These are phyloP conservation scores for Chaetomium sp. DNA, from an alignment of 2,329 filamentous ascomycete species.

Conservation along the genomic window DNA sequence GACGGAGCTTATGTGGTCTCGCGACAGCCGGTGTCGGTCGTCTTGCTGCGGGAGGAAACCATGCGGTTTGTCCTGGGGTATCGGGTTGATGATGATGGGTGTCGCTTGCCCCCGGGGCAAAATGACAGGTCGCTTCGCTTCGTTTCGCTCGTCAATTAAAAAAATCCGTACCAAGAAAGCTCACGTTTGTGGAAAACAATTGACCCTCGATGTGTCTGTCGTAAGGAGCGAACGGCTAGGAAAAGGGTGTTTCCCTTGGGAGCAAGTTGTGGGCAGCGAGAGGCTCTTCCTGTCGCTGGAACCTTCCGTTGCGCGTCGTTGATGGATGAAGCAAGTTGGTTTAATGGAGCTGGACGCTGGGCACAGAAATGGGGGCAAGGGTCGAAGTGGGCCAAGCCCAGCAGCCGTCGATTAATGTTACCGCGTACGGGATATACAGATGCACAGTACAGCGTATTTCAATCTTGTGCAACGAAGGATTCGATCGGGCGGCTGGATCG, in stretches of 20 bases:
- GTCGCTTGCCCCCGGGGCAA: background rate
- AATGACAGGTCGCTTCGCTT: slow-evolving; percentile 5
- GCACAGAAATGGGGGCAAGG: background rate
- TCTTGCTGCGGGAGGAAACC: slow-evolving; percentile 2
- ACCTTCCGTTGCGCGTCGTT: background rate
- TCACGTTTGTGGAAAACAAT: background rate
- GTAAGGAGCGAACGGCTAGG: slow-evolving; percentile 1
- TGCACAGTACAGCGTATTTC: too few species aligned
- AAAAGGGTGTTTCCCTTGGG: background rate
- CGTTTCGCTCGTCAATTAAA: slow-evolving; percentile 6
- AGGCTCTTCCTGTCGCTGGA: background rate
- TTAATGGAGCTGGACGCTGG: too few species aligned
- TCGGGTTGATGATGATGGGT: background rate
- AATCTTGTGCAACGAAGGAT: too few species aligned
- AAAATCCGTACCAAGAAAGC: background rate
- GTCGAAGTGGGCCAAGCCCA: background rate
- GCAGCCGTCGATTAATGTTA: too few species aligned
- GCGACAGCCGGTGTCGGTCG: background rate
- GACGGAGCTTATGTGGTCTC: background rate
- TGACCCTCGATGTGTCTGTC: background rate
- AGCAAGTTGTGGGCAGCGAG: background rate
- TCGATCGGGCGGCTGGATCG: background rate
- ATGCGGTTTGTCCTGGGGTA: slow-evolving; percentile 7
- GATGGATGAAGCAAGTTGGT: background rate
- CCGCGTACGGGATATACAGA: too few species aligned